A percentile compares a stretch with the other conserved stretches of the same genome.
phyloP scores from a whole-genome alignment of 306 rosid genomes.

The Coriaria nepalensis region DNA sequence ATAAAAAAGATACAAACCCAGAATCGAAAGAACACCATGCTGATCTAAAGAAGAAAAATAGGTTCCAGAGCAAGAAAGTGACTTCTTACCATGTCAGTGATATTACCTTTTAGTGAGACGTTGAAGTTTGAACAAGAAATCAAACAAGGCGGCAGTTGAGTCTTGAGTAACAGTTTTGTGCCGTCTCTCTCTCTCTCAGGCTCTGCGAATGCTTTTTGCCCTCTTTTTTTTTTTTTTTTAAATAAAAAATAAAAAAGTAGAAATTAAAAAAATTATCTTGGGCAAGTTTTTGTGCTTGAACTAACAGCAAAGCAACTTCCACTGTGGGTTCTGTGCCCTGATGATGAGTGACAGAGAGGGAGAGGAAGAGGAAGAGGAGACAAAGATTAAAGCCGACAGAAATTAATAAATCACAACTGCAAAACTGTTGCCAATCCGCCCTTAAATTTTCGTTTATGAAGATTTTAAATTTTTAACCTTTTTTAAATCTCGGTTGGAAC shows the following conservation, averaged over 20 bases:
- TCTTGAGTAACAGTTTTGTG: conserved; percentile 1
- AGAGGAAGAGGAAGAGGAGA: too few species aligned
- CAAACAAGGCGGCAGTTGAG: neutral
- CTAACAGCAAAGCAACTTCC: conserved; percentile 22
- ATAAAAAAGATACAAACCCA: neutral
- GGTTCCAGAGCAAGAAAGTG: too few species aligned
- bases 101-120: neutral
- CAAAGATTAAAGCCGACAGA: too few species aligned
- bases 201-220: neutral
- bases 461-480: too few species aligned
- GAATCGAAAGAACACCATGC: conserved; percentile 7
- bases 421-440: too few species aligned
- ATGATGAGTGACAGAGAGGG: too few species aligned
- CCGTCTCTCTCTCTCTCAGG: too few species aligned
- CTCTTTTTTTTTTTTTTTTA: neutral
- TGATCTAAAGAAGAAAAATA: neutral
- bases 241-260: neutral
- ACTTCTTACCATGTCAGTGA: neutral
- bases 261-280: too few species aligned
- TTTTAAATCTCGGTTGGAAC: too few species aligned
- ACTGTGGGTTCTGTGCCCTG: conserved; percentile 1
- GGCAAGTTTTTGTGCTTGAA: conserved; percentile 15
- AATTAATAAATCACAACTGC: too few species aligned
- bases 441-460: too few species aligned
- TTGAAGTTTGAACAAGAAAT: neutral